Evolutionary conservation across 2,329 filamentous ascomycete genomes (phyloP).

Genomic region (Thielaviopsis cerberus): DNA sequence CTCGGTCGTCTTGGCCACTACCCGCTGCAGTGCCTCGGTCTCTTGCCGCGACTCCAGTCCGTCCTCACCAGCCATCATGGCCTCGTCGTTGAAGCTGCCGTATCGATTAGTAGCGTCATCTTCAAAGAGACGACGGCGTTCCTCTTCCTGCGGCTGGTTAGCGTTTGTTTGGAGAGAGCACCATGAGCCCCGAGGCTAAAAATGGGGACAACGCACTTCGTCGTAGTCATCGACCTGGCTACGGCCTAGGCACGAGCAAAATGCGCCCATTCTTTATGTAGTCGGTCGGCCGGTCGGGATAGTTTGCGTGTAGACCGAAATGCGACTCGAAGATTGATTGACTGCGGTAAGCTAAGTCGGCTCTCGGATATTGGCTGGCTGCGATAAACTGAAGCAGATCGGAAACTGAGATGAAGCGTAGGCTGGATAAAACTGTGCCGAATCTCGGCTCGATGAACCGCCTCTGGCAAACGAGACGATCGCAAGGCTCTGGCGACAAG

Average conservation of each 20-base stretch:
- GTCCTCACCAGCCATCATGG: slow-evolving; percentile 35
- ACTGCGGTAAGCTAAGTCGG: no score
- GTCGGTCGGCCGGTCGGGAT: neutral
- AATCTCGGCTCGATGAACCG: neutral
- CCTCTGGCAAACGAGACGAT: neutral
- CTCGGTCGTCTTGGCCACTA: slow-evolving; percentile 47
- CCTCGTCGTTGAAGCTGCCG: slow-evolving; percentile 42
- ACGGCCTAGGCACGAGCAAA: slow-evolving; percentile 11
- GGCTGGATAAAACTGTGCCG: no score
- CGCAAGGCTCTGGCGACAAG: neutral
- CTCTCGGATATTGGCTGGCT: no score
- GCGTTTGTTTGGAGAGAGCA: neutral
- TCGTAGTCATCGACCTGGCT: slow-evolving; percentile 4
- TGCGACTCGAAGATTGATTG: no score
- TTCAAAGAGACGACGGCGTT: slow-evolving; percentile 40
- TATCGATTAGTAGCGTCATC: slow-evolving; percentile 41
- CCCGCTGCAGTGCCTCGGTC: slow-evolving; percentile 43
- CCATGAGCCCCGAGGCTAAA: no score
- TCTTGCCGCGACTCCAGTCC: slow-evolving; percentile 44
- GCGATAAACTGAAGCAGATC: no score
- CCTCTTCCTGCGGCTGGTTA: slow-evolving; percentile 29
- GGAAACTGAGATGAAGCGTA: no score
- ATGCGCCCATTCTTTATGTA: slow-evolving; percentile 1
- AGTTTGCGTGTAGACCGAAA: no score
- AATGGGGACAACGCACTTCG: slow-evolving; percentile 6